Evolutionary conservation across 2,329 filamentous ascomycete genomes (phyloP), one percentile per base, ranked within the genome.

Genomic region (Botrytis elliptica): DNA sequence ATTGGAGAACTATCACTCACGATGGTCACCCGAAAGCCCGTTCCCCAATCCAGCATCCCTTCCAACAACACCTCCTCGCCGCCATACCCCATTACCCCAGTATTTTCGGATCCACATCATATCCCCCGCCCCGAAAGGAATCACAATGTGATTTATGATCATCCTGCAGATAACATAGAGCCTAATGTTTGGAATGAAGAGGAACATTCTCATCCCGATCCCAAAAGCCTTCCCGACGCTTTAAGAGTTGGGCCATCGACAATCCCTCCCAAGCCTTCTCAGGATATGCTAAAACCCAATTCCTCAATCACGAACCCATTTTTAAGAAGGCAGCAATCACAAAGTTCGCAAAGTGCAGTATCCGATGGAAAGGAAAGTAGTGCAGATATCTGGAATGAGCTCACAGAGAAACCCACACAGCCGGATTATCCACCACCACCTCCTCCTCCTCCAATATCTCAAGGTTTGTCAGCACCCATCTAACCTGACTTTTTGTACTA

Each of bases 1-100:
- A 33, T 38, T 20, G 38, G 40, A 69, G 25, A 8, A 25, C n/a
- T 22, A 18, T 69, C 40, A 62, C 22, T 52, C 40, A 73, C 42
- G 29, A 81, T 80, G 79, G 78, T 80, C 20, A 79, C 77, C 29
- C 75, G 79, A 74, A 81, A 80, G 67, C 79, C 79, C 40, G 71
- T 80, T 36, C 76, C 79, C 38, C 73, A 71, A 69, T 67, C 72
- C 38, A 49, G 68, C 25, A 62, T 66, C 76, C 74, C 74, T 8
- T 40, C 40, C 74, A 25, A 36, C 64, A 20, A 71, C 68, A 29
- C 71, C 52, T 72, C 71, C 25, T 62, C 33, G 44, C 74, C 77
- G 40, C 79, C 79, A 71, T 80, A 80, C 69, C 79, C 79, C 33
- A 71, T 75, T 18, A 76, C 77, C 29, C 77, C 79, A 36, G 75